Conservation (phyloP, 1,284 basidiomycete species). For the Leccinum fallax region DNA sequence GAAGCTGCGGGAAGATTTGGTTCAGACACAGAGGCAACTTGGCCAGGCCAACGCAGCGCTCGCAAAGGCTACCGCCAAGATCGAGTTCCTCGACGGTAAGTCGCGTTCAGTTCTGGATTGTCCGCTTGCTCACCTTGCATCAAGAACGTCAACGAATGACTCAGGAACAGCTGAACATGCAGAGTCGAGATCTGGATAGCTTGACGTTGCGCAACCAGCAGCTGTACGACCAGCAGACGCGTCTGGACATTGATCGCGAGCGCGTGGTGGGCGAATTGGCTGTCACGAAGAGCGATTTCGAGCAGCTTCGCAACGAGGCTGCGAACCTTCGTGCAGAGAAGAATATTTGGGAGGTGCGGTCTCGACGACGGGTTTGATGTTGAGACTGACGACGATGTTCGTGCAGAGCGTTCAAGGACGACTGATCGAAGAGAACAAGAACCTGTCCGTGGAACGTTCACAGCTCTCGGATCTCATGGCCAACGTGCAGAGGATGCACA, state of each 20-base stretch:
- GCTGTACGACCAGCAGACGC: conserved; percentile 66
- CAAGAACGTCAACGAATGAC: conserved; percentile 68
- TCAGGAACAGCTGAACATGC: conserved; percentile 60
- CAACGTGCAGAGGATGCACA: conserved; percentile 88
- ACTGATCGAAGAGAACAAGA: conserved; percentile 84
- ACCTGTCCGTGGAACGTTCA: conserved; percentile 77
- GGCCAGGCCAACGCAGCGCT: conserved; percentile 66
- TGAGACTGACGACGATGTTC: conserved; percentile 5
- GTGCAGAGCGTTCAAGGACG: conserved; percentile 74
- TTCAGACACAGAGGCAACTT: conserved; percentile 64
- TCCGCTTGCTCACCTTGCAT: conserved; percentile 6
- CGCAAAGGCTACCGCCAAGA: conserved; percentile 81
- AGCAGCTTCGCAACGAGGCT: conserved; percentile 81
- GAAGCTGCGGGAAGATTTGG: conserved; percentile 70
- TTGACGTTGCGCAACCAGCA: conserved; percentile 66
- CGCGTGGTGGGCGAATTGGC: conserved; percentile 67
- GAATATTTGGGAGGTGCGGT: conserved; percentile 83
- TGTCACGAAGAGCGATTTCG: conserved; percentile 57
- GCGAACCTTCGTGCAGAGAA: conserved; percentile 90
- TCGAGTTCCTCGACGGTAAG: conserved; percentile 73
- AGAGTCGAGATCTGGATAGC: conserved; percentile 61
- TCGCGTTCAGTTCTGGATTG: neutral
- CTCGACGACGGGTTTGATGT: neutral
- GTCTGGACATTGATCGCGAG: conserved; percentile 65
- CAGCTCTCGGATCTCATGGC: conserved; percentile 85